Conservation (phyloP, 2,329 filamentous ascomycete species). For the Furcasterigmium furcatum region DNA sequence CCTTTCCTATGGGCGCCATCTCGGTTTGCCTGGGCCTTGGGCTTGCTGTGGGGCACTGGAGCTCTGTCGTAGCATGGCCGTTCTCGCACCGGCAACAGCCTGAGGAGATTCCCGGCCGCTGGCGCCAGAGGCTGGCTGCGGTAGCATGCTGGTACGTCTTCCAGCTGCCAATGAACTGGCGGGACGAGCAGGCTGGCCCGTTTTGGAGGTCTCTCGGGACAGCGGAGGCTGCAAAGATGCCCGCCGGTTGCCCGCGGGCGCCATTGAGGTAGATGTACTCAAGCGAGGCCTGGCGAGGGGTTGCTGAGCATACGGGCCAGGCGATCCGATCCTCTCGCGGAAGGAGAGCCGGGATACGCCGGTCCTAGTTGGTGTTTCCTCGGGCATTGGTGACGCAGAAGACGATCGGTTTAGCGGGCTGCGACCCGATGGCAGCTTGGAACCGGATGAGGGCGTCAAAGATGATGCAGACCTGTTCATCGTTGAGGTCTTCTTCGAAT, state of each 20-base stretch:
- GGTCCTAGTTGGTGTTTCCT: conserved; percentile 41
- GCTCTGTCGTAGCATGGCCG: conserved; percentile 34
- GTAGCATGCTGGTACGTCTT: conserved; percentile 52
- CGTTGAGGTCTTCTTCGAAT: conserved; percentile 41
- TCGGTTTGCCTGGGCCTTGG: conserved; percentile 35
- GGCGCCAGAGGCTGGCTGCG: conserved; percentile 34
- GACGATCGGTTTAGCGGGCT: conserved; percentile 42
- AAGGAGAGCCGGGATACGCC: conserved; percentile 46
- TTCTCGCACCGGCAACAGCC: conserved; percentile 40
- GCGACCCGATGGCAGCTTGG: conserved; percentile 46
- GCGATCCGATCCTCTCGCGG: conserved; percentile 49
- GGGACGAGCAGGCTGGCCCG: conserved; percentile 37
- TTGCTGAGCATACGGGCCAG: conserved; percentile 45
- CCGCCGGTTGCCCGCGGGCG: conserved; percentile 41
- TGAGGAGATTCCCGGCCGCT: conserved; percentile 47
- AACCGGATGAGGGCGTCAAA: conserved; percentile 35
- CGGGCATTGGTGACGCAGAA: conserved; percentile 44
- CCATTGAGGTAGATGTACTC: conserved; percentile 38
- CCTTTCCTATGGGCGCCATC: conserved; percentile 39
- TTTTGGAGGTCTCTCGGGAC: conserved; percentile 23
- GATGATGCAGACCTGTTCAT: conserved; percentile 38
- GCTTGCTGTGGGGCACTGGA: conserved; percentile 24
- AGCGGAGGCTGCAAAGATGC: conserved; percentile 50
- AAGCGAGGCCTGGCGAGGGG: conserved; percentile 40
- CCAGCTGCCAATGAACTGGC: conserved; percentile 53